These are phyloP conservation scores for Aspergillus arachidicola DNA, from an alignment of 2,329 filamentous ascomycete genomes.

Conservation along the genomic window DNA sequence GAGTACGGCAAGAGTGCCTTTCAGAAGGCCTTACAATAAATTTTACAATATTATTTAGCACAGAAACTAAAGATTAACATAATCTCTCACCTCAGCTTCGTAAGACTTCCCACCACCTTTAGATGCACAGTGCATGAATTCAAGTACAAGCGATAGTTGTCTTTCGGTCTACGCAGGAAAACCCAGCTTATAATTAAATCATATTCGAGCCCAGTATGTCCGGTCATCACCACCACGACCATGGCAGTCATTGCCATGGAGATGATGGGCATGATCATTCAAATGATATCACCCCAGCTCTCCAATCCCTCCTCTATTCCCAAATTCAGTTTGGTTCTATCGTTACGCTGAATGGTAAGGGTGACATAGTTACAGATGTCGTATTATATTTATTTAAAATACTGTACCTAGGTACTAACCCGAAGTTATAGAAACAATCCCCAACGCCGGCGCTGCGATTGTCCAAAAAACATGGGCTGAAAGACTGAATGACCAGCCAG, in stretches of 20 bases:
- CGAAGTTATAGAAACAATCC: slow-evolving; percentile 53
- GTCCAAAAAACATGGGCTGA: slow-evolving; percentile 92
- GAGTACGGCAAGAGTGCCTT: no score
- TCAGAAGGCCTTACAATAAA: not conserved
- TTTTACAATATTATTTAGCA: not conserved
- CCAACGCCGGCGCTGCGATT: slow-evolving; percentile 71
- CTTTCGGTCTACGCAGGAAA: not conserved
- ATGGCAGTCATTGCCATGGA: slow-evolving; percentile 52
- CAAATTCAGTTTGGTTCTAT: slow-evolving; percentile 89
- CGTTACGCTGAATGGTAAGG: slow-evolving; percentile 72
- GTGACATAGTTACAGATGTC: not conserved
- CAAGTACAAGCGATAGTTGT: not conserved
- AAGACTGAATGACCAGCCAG: slow-evolving; percentile 69
- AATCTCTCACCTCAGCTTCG: not conserved
- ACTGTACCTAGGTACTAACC: slow-evolving; percentile 4
- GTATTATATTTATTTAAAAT: not conserved
- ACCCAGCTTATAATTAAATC: not conserved
- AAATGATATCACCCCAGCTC: slow-evolving; percentile 87
- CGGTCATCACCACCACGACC: slow-evolving; percentile 41
- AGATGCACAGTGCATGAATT: not conserved
- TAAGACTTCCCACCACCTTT: not conserved
- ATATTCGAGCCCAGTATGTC: slow-evolving; percentile 31
- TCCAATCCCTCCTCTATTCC: slow-evolving; percentile 88
- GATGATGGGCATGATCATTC: slow-evolving; percentile 77
- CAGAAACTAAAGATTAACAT: not conserved